Percentiles rank a stretch among this genome's conserved stretches.
Evolutionary conservation across 768 basidiomycete species (phyloP).

Genomic region (Cyclocybe aegerita): DNA sequence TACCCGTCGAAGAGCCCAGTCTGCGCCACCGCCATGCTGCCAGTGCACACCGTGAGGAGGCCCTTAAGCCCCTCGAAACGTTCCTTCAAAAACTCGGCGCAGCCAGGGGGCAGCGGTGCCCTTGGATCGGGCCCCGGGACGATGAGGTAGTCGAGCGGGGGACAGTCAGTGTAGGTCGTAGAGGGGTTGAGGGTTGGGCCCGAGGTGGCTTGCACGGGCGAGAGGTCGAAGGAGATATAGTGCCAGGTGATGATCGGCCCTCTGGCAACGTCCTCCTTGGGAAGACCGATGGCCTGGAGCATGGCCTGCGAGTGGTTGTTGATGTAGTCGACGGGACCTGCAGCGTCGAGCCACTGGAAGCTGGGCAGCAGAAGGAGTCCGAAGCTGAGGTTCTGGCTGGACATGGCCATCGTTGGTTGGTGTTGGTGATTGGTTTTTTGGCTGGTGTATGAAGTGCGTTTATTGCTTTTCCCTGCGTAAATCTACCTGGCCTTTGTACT

Average conservation of each 20-base stretch:
- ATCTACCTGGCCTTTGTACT: too few species aligned
- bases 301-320: conserved; percentile 12
- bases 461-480: too few species aligned
- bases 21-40: too few species aligned
- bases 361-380: conserved; percentile 14
- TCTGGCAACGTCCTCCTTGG: conserved; percentile 2
- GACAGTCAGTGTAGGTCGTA: conserved; percentile 14
- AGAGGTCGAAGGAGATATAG: conserved; percentile 13
- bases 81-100: conserved; percentile 10
- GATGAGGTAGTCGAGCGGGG: conserved; percentile 19
- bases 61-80: not conserved
- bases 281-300: not conserved
- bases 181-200: conserved; percentile 16
- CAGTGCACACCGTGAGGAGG: too few species aligned
- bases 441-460: too few species aligned
- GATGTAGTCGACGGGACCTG: conserved; percentile 16
- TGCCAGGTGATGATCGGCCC: conserved; percentile 16
- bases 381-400: not conserved
- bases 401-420: too few species aligned
- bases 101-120: conserved; percentile 3
- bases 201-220: conserved; percentile 10
- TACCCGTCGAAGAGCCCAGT: too few species aligned
- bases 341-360: conserved; percentile 17
- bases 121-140: conserved; percentile 16
- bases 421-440: too few species aligned